Evolutionary conservation across 1,139 yeast genomes (phyloP), one percentile per base, ranked within the genome.

Genomic region (Yamadazyma jaroonii): DNA sequence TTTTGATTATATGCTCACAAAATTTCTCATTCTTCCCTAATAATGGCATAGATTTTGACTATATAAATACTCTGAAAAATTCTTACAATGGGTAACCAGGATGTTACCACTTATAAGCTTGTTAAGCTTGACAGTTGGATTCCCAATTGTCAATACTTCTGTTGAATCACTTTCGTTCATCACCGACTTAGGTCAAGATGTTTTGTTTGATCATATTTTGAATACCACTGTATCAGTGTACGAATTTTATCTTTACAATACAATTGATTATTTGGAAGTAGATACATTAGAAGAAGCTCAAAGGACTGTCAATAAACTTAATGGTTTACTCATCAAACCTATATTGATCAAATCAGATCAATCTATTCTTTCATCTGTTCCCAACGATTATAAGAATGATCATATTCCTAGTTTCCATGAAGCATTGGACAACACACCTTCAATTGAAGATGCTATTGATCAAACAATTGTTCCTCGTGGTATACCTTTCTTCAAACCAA

Each of bases 261-360:
- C 23, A 15, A 29, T 10, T 17, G 31, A 29, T 5, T 29, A 17
- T 24, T 22, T 14, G 5, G 24, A 32, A 17, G 35, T 26, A 8
- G 35, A 32, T 6, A 34, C 31, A 3, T 27, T 34, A n/a, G 12
- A 27, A 22, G 32, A 34, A 9, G 36, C 36, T 5, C 31, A 34
- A 15, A 17, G 6, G 6, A 17, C 20, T 4, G 20, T 17, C 20
- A 17, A 17, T 6, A 26, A 5, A 3, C 11, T 26, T 8, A 32
- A 27, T 26, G 31, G 30, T 13, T 14, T 17, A 7, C 9, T 27
- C 3, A 22, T 15, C 13, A 34, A 28, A 22, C 36, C 36, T 7
- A 28, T 28, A 6, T n/a, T 15, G 6, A 34, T 34, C 5, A 34
- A 8, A 6, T 6, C 15, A n/a, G 32, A 27, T 9, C 10, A 21